Evolutionary conservation across 345 rosid species (phyloP), one percentile per base, ranked within the genome.

Genomic region (Sonneratia caseolaris): DNA sequence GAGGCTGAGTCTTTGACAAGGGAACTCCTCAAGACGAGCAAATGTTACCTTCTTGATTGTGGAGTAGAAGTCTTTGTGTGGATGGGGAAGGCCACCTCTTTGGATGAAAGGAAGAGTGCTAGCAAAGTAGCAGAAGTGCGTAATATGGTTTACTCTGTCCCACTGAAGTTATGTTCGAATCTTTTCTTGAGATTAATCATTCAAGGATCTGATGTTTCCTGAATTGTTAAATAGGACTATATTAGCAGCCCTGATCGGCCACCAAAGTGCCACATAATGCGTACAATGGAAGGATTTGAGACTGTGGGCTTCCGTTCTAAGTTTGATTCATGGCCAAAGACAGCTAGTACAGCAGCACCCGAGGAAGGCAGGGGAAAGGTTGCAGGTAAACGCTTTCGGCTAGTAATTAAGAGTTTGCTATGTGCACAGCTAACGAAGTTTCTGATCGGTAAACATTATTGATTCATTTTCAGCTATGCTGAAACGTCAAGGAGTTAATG

Each of bases 301-400:
- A 88, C 99, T 0, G 96, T 96, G 72, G 82, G 82, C 82, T 92
- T 96, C 79, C 81, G 91, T 71, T 91, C 90, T 0, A 92, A 88
- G 83, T 96, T 96, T 81, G 93, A 87, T 71, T 84, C 91, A 56
- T 96, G 99, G 99, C 95, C 97, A 13, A 76, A 81, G 79, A 74
- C 83, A 51, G 74, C 81, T 80, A 79, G 80, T 51, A 86, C 75
- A 66, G 74, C 94, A 35, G 93, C 88, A 48, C 82, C 98, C 8
- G 91, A 86, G 81, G 94, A 91, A 79, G 98, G 99, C 73, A 87
- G 96, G 82, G 98, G 99, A 83, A 92, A 92, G 85, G 98, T 96
- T 75, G 99, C 99, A 76, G 98, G 99, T 96, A 45, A 38, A 43
- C 11, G 6, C 48, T 67, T 13, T 15, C 21, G 37, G 24, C 42